Evolutionary conservation across 805 yeast species (phyloP).

Genomic region (Ogataea salicorniae): DNA sequence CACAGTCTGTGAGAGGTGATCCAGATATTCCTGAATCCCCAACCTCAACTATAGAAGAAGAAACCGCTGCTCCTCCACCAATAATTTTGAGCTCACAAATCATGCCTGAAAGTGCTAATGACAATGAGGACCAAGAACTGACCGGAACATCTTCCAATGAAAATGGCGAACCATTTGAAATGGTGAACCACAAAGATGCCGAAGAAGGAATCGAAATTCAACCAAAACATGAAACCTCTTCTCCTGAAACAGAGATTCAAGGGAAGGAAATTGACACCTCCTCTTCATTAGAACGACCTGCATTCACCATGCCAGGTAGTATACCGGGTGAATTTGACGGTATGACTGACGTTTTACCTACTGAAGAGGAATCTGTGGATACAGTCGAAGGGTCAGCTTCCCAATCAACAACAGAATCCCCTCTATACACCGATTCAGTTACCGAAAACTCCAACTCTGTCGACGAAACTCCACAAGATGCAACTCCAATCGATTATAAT

Average conservation of each 20-base stretch:
- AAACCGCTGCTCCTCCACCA: constrained; percentile 24
- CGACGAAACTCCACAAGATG: constrained; percentile 4
- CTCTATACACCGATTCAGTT: too few species aligned
- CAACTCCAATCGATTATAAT: neutral
- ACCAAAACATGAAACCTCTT: neutral
- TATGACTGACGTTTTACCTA: constrained; percentile 1
- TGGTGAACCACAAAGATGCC: constrained; percentile 45
- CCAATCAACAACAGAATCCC: too few species aligned
- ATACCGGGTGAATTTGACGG: constrained; percentile 13
- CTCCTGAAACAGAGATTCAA: neutral
- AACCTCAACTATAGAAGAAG: constrained; percentile 29
- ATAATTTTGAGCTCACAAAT: constrained; percentile 25
- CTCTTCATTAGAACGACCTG: neutral
- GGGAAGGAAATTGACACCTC: neutral
- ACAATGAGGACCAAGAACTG: constrained; percentile 7
- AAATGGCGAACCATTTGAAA: constrained; percentile 46
- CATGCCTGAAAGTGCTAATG: constrained; percentile 26
- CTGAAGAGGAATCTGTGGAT: constrained; percentile 6
- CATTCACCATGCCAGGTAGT: constrained; percentile 10
- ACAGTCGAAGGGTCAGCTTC: neutral
- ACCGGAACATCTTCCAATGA: constrained; percentile 12
- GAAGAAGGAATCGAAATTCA: neutral
- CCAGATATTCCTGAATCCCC: constrained; percentile 40
- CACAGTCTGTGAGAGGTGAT: constrained; percentile 84
- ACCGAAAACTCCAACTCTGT: too few species aligned